These are phyloP conservation scores for Alternaria brassicicola DNA, from an alignment of 2,329 filamentous ascomycete genomes.

Conservation along the genomic window DNA sequence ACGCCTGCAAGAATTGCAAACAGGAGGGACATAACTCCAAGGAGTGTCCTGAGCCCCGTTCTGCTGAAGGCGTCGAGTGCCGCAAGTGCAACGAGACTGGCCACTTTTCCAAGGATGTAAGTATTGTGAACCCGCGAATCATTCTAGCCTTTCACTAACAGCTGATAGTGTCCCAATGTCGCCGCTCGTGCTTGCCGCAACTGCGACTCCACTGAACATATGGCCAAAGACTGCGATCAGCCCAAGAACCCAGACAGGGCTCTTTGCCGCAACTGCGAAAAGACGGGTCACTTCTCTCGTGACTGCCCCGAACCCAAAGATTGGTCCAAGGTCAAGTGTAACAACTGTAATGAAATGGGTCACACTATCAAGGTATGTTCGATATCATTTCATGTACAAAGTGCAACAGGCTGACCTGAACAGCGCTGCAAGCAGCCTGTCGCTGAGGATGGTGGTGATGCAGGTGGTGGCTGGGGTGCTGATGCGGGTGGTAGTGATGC, in stretches of 20 bases:
- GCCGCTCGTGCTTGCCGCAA: constrained; percentile 45
- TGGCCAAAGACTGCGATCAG: constrained; percentile 47
- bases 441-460: constrained; percentile 24
- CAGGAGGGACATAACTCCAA: constrained; percentile 47
- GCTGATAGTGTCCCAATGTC: constrained; percentile 39
- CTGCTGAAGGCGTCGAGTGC: constrained; percentile 66
- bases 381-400: not conserved
- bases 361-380: constrained; percentile 40
- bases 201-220: constrained; percentile 46
- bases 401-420: constrained; percentile 14
- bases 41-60: constrained; percentile 53
- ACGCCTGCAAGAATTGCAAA: constrained; percentile 73
- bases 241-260: constrained; percentile 48
- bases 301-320: constrained; percentile 66
- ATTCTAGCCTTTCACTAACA: constrained; percentile 20
- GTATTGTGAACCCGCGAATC: not conserved
- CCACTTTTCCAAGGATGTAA: constrained; percentile 46
- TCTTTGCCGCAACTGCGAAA: constrained; percentile 67
- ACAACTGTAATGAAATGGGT: constrained; percentile 53
- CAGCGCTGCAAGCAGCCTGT: constrained; percentile 43
- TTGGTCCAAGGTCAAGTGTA: constrained; percentile 55
- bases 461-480: constrained; percentile 21
- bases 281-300: constrained; percentile 64
- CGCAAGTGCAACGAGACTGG: constrained; percentile 65
- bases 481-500: constrained; percentile 10